Percentiles rank a stretch among this genome's conserved stretches.
phyloP scores from a whole-genome alignment of 2,329 filamentous ascomycete species.

The Elsinoe australis region DNA sequence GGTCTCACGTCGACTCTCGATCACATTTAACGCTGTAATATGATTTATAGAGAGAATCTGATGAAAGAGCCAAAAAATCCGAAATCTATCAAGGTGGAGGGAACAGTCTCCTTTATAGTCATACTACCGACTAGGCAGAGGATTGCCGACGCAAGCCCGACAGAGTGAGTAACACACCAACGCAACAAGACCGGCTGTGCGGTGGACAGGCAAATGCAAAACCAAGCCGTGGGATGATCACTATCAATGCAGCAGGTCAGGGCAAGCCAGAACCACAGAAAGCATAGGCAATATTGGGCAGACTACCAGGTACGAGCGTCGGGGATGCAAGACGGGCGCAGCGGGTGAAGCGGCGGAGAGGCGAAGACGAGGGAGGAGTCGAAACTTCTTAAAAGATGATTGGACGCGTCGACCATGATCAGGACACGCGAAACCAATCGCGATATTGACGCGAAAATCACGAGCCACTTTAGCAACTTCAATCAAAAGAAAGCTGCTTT shows the following conservation, averaged over 20 bases:
- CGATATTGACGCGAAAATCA: conserved; percentile 10
- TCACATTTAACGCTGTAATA: conserved; percentile 4
- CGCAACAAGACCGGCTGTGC: conserved; percentile 1
- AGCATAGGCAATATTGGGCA: not conserved
- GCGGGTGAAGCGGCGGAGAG: conserved; percentile 2
- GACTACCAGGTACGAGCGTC: conserved; percentile 7
- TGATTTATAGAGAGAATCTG: not conserved
- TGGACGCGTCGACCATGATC: conserved; percentile 6
- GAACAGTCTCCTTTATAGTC: conserved; percentile 8
- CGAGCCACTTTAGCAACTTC: not conserved
- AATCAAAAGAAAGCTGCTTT: conserved; percentile 8
- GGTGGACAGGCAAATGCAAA: not conserved
- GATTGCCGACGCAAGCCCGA: conserved; percentile 1
- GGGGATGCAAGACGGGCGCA: conserved; percentile 12
- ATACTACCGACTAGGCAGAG: conserved; percentile 7
- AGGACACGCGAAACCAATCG: conserved; percentile 1
- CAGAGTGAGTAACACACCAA: conserved; percentile 10
- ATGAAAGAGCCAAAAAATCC: conserved; percentile 8
- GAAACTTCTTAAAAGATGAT: conserved; percentile 3
- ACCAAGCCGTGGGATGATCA: conserved; percentile 3
- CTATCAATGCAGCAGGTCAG: not conserved
- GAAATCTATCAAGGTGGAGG: not conserved
- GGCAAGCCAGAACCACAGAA: conserved; percentile 4
- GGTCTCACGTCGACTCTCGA: not conserved
- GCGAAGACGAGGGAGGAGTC: not conserved